Evolutionary conservation across 805 yeast genomes (phyloP).

Genomic region (Candida ortonii): DNA sequence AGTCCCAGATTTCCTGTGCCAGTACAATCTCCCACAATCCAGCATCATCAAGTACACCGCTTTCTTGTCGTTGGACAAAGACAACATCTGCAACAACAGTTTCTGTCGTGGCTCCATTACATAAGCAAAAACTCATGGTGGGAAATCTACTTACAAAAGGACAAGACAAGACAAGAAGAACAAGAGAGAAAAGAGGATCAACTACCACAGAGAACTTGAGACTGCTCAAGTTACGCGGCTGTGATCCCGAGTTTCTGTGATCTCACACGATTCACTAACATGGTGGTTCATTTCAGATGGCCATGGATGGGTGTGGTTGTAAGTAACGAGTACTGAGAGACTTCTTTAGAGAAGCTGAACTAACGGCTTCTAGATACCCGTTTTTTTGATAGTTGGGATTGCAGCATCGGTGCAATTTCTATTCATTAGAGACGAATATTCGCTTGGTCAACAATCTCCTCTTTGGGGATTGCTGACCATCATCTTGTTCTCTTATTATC

Average conservation of each 20-base stretch:
- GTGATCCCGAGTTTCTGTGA: not conserved
- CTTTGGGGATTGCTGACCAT: slow-evolving; percentile 69
- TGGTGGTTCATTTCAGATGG: slow-evolving; percentile 19
- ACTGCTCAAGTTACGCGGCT: not conserved
- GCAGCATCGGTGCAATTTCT: slow-evolving; percentile 11
- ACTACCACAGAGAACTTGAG: too few species aligned
- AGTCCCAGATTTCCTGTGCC: too few species aligned
- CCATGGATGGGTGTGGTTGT: slow-evolving; percentile 26
- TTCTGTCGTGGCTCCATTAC: too few species aligned
- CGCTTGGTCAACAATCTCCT: slow-evolving; percentile 29
- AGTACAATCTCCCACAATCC: too few species aligned
- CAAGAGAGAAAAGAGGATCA: too few species aligned
- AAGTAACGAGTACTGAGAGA: slow-evolving; percentile 11
- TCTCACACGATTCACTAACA: slow-evolving; percentile 1
- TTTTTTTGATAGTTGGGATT: slow-evolving; percentile 9
- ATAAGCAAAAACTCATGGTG: too few species aligned
- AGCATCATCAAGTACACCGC: too few species aligned
- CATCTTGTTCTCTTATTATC: slow-evolving; percentile 70
- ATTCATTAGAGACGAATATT: slow-evolving; percentile 6
- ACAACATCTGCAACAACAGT: too few species aligned
- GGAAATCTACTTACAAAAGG: too few species aligned
- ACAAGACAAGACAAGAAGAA: too few species aligned
- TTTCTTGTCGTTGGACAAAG: too few species aligned
- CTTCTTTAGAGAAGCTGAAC: too few species aligned
- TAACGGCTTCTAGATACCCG: slow-evolving; percentile 14